Evolutionary conservation across 73 alveolate genomes (phyloP).

Genomic region (Paramecium primaurelia): DNA sequence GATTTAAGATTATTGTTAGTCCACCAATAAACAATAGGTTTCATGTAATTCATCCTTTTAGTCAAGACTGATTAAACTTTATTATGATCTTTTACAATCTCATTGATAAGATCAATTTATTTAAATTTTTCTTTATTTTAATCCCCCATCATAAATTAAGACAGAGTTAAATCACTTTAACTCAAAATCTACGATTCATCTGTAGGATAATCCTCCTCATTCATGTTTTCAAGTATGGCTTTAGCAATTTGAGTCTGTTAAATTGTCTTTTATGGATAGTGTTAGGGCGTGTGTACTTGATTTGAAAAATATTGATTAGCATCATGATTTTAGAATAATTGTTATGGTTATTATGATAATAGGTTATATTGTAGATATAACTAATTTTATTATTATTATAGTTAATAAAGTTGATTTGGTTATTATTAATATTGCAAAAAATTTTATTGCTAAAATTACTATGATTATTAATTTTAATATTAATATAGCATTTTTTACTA

Average conservation of each 20-base stretch:
- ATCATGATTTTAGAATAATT: neutral
- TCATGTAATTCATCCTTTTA: slow-evolving; percentile 30
- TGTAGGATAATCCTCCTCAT: neutral
- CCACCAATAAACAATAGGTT: slow-evolving; percentile 48
- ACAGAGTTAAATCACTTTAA: neutral
- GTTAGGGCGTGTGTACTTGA: neutral
- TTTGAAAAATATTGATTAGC: neutral
- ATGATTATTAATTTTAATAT: neutral
- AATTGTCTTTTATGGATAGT: neutral
- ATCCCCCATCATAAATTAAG: slow-evolving; percentile 25
- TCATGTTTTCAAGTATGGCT: neutral
- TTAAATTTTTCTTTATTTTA: neutral
- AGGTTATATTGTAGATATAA: neutral
- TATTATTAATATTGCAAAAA: neutral
- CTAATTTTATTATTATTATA: neutral
- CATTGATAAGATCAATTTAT: neutral
- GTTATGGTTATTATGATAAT: neutral
- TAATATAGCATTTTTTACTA: neutral
- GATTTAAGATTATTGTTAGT: slow-evolving; percentile 4
- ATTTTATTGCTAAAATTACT: neutral
- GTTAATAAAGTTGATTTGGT: neutral
- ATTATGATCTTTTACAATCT: neutral
- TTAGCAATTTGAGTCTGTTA: neutral
- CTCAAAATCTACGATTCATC: neutral
- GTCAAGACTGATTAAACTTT: neutral